Percentiles rank a stretch among this genome's conserved stretches.
Conservation (phyloP, 495 filamentous ascomycete species). For the Penicillium steckii region DNA sequence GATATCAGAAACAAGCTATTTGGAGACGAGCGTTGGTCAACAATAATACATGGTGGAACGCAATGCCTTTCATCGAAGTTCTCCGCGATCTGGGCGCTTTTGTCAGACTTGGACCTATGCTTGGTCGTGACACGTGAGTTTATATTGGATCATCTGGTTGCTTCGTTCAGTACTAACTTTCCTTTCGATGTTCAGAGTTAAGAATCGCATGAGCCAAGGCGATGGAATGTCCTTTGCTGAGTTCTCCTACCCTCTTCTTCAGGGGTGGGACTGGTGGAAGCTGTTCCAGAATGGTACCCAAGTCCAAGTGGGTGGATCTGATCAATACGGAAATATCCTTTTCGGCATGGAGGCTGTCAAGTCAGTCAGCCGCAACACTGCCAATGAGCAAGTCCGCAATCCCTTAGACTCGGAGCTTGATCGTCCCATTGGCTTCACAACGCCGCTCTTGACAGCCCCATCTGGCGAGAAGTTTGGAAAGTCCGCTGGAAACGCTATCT, state of each 20-base stretch:
- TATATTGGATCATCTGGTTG: background rate
- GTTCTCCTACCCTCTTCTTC: conserved; percentile 88
- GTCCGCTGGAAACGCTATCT: conserved; percentile 89
- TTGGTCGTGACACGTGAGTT: conserved; percentile 84
- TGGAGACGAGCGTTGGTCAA: conserved; percentile 68
- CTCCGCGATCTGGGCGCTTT: conserved; percentile 66
- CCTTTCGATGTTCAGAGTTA: conserved; percentile 66
- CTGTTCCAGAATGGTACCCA: conserved; percentile 67
- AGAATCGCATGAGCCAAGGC: conserved; percentile 71
- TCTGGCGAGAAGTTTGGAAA: conserved; percentile 93
- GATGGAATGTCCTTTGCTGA: conserved; percentile 94
- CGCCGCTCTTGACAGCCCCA: conserved; percentile 81
- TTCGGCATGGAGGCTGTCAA: conserved; percentile 85
- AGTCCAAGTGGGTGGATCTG: conserved; percentile 89
- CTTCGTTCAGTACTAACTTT: conserved; percentile 14
- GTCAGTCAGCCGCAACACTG: conserved; percentile 56
- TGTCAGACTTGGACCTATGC: conserved; percentile 79
- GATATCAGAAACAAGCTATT: conserved; percentile 57
- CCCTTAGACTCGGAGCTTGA: conserved; percentile 34
- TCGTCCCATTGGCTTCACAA: conserved; percentile 79
- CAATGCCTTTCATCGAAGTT: conserved; percentile 65
- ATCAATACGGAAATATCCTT: conserved; percentile 96
- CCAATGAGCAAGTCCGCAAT: conserved; percentile 24
- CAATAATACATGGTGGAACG: conserved; percentile 80
- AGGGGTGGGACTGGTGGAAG: conserved; percentile 96